Evolutionary conservation across 768 basidiomycete genomes (phyloP).

Genomic region (Naganishia friedmannii): DNA sequence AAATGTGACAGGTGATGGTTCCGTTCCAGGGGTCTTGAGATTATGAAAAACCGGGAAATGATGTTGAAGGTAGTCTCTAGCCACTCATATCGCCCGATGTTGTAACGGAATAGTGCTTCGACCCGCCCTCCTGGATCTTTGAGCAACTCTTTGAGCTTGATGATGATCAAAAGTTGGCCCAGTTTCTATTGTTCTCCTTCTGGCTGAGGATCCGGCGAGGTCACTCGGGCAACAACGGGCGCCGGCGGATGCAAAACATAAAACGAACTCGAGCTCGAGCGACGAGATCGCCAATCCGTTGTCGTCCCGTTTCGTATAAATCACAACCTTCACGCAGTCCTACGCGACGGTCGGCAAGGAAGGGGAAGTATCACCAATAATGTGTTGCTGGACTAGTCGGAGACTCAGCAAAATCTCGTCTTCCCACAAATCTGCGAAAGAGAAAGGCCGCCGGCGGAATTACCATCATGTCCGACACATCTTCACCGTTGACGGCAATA

Average conservation of each 20-base stretch:
- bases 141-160: too few species aligned
- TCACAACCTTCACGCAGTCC: background rate
- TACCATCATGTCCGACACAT: conserved; percentile 20
- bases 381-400: conserved; percentile 10
- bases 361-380: background rate
- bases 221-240: too few species aligned
- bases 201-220: background rate
- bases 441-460: conserved; percentile 19
- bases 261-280: background rate
- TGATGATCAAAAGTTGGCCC: too few species aligned
- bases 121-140: too few species aligned
- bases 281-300: background rate
- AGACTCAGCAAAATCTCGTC: background rate
- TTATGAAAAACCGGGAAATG: background rate
- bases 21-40: background rate
- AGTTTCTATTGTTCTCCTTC: background rate
- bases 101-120: too few species aligned
- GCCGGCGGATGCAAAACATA: conserved; percentile 7
- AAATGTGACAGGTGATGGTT: background rate
- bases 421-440: background rate
- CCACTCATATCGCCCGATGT: too few species aligned
- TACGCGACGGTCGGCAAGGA: background rate
- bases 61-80: too few species aligned
- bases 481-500: conserved; percentile 14
- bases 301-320: background rate